Conservation (phyloP, 805 yeast genomes). For the Lachancea cidri region DNA sequence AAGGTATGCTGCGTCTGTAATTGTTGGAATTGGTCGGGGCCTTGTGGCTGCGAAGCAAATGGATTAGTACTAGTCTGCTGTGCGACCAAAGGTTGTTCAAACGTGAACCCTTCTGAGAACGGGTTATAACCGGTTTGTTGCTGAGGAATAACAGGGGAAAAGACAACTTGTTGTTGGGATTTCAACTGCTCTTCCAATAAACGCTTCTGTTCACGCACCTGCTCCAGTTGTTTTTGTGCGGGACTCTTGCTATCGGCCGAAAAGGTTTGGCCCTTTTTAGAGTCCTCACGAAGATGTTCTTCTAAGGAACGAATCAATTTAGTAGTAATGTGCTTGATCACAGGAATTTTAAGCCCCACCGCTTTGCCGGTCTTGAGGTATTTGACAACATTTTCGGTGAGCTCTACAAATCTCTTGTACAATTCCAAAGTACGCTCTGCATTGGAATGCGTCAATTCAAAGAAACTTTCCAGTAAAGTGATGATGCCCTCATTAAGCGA, state of each 20-base stretch:
- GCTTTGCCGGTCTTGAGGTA: constrained; percentile 86
- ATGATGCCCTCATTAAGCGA: constrained; percentile 94
- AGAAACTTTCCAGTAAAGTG: constrained; percentile 86
- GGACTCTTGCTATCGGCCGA: constrained; percentile 16
- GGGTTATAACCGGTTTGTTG: constrained; percentile 30
- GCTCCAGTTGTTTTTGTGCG: constrained; percentile 33
- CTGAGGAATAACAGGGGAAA: constrained; percentile 26
- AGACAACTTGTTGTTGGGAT: constrained; percentile 23
- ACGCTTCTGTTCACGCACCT: constrained; percentile 30
- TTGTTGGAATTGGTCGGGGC: constrained; percentile 2
- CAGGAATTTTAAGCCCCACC: constrained; percentile 88
- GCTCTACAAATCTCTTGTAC: constrained; percentile 77
- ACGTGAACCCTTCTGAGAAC: constrained; percentile 23
- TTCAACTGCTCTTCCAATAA: constrained; percentile 29
- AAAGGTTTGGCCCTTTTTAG: constrained; percentile 29
- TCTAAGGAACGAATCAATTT: constrained; percentile 81
- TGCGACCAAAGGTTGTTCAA: constrained; percentile 21
- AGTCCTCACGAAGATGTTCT: constrained; percentile 84
- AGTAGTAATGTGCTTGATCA: constrained; percentile 95
- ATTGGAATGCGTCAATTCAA: constrained; percentile 82
- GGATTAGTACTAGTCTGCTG: constrained; percentile 22
- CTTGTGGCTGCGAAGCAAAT: constrained; percentile 15
- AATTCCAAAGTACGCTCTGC: constrained; percentile 83
- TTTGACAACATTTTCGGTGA: constrained; percentile 82
- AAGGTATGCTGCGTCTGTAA: constrained; percentile 2